These are phyloP conservation scores for Ulvella scutata DNA, from an alignment of 139 green algal genomes.

Conservation along the genomic window DNA sequence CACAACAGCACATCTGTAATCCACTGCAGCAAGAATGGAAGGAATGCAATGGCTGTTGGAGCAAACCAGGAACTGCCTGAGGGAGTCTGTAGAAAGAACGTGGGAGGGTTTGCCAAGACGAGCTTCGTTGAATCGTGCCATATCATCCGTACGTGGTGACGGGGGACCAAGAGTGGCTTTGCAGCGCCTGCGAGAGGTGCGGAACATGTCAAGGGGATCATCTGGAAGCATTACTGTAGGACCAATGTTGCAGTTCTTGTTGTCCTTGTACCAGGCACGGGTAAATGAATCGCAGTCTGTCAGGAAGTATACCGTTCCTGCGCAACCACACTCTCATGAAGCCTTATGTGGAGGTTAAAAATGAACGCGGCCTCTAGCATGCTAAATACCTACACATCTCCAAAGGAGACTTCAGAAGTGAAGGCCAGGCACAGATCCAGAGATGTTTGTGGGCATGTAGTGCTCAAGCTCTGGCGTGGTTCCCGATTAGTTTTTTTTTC, in stretches of 20 bases:
- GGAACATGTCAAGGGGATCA: conserved; percentile 38
- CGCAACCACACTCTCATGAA: too few relatives aligned
- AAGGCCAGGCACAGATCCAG: too few relatives aligned
- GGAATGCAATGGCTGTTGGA: not conserved
- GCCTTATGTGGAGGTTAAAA: too few relatives aligned
- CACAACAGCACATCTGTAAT: too few relatives aligned
- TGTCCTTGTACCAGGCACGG: conserved; percentile 10
- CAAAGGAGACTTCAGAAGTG: too few relatives aligned
- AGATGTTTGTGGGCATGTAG: too few relatives aligned
- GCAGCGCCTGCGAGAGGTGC: conserved; percentile 24
- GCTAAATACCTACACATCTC: too few relatives aligned
- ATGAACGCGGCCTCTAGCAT: too few relatives aligned
- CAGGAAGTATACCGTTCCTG: not conserved
- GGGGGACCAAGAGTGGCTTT: not conserved
- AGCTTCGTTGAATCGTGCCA: conserved; percentile 58
- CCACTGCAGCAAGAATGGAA: not conserved
- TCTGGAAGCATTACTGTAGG: conserved; percentile 27
- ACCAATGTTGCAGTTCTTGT: conserved; percentile 16
- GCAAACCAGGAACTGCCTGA: conserved; percentile 52
- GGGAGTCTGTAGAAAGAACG: conserved; percentile 42
- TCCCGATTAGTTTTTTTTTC: too few relatives aligned
- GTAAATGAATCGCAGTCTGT: not conserved
- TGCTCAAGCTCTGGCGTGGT: too few relatives aligned
- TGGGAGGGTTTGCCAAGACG: conserved; percentile 52
- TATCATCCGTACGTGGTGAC: conserved; percentile 26